A percentile compares a stretch with the other conserved stretches of the same genome.
phyloP scores from a whole-genome alignment of 2,329 filamentous ascomycete genomes.

The Fonsecaea pedrosoi region DNA sequence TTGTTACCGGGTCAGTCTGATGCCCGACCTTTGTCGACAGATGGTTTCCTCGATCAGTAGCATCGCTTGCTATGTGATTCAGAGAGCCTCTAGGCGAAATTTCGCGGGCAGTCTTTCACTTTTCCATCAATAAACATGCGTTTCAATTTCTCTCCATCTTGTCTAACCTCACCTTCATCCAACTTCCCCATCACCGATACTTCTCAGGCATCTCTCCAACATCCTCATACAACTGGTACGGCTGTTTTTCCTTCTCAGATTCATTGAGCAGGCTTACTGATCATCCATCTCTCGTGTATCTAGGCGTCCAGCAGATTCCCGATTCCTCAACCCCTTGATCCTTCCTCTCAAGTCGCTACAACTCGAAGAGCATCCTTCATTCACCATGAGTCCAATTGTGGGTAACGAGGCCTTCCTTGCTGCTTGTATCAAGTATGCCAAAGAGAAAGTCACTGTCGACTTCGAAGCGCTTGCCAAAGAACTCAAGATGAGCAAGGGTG shows the following conservation, averaged over 20 bases:
- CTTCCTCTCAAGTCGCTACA: too few species aligned
- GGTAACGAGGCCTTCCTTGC: slow-evolving; percentile 33
- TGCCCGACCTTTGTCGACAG: not conserved
- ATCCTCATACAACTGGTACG: not conserved
- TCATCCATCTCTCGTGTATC: not conserved
- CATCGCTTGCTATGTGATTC: slow-evolving; percentile 7
- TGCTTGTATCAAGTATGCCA: slow-evolving; percentile 36
- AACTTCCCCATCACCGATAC: not conserved
- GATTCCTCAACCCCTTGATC: not conserved
- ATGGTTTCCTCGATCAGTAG: not conserved
- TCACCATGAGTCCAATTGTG: slow-evolving; percentile 4
- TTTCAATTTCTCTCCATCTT: not conserved
- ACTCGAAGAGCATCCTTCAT: not conserved
- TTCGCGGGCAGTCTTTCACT: slow-evolving; percentile 1
- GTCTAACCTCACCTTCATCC: slow-evolving; percentile 10
- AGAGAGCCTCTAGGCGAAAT: not conserved
- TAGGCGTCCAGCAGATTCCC: not conserved
- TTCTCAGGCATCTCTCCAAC: not conserved
- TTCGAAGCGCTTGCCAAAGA: slow-evolving; percentile 33
- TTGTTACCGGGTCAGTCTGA: not conserved
- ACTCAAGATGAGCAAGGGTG: slow-evolving; percentile 36
- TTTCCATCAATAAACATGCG: not conserved
- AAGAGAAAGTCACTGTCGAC: slow-evolving; percentile 35
- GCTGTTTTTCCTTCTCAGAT: not conserved
- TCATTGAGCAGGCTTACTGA: slow-evolving; percentile 2